Evolutionary conservation across 495 filamentous ascomycete species (phyloP).

Genomic region (Penicillium cosmopolitanum): DNA sequence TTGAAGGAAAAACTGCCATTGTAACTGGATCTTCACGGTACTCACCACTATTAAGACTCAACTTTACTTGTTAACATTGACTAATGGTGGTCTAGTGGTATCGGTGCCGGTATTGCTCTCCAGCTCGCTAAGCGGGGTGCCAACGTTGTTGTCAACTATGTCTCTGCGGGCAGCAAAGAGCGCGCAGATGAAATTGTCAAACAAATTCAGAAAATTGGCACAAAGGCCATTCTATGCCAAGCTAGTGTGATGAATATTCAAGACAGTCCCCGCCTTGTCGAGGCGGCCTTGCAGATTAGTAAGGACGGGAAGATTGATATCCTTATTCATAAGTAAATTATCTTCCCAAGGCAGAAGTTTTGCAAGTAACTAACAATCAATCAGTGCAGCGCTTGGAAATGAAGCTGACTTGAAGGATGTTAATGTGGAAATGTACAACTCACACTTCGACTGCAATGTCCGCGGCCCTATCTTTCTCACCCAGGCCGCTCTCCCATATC

Average conservation of each 20-base stretch:
- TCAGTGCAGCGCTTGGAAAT: no score
- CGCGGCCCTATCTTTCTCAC: neutral
- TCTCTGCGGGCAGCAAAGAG: neutral
- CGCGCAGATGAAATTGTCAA: neutral
- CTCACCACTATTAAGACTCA: neutral
- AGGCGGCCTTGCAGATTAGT: neutral
- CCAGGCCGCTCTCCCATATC: neutral
- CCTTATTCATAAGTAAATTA: neutral
- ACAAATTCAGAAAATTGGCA: neutral
- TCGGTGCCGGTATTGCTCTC: slow-evolving; percentile 34
- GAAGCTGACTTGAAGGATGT: no score
- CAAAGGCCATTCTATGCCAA: neutral
- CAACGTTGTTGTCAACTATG: slow-evolving; percentile 28
- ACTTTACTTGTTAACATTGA: neutral
- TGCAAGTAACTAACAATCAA: no score
- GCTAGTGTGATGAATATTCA: neutral
- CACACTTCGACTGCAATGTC: neutral
- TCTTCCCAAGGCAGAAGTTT: no score
- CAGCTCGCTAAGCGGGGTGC: slow-evolving; percentile 36
- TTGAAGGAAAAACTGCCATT: neutral
- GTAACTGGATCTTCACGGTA: neutral
- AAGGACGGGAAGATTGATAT: slow-evolving; percentile 3
- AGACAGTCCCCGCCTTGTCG: neutral
- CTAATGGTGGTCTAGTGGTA: slow-evolving; percentile 15
- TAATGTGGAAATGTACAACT: no score